Conservation (phyloP, 495 filamentous ascomycete species). For the Parachaetomium inaequale region DNA sequence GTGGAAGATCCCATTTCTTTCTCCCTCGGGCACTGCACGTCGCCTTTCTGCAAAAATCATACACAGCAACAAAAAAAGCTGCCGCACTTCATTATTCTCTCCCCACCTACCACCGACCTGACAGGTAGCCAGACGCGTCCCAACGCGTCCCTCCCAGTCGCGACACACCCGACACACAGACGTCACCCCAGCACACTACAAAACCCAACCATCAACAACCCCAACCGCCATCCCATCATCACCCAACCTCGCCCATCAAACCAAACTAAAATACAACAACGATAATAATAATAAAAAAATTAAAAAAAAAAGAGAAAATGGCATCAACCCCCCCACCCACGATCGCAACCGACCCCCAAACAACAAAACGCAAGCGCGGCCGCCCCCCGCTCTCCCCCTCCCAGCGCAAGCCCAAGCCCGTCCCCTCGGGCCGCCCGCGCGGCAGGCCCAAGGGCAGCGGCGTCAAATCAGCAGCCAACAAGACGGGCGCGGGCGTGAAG, state of each 20-base stretch:
- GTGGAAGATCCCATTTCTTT: neutral
- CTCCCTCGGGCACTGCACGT: neutral
- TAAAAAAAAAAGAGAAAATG: neutral
- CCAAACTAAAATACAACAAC: neutral
- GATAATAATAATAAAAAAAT: neutral
- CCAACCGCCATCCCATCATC: neutral
- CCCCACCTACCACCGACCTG: no score
- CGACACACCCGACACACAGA: neutral
- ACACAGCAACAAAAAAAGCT: no score
- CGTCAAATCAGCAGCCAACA: no score
- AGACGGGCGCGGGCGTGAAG: conserved; percentile 23
- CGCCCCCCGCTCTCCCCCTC: conserved; percentile 32
- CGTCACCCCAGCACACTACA: no score
- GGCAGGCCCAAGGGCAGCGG: conserved; percentile 44
- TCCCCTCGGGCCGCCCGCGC: conserved; percentile 41
- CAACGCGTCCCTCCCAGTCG: neutral
- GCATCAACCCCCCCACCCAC: conserved; percentile 4
- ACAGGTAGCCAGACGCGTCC: neutral
- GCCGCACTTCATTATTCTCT: no score
- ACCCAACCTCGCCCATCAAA: neutral
- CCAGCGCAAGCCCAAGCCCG: conserved; percentile 33
- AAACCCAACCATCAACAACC: neutral
- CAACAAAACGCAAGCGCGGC: conserved; percentile 45
- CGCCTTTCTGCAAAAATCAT: no score
- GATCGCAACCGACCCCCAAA: conserved; percentile 3